Evolutionary conservation across 1,284 basidiomycete species (phyloP), one percentile per base, ranked within the genome.

Genomic region (Cutaneotrichosporon sp.): DNA sequence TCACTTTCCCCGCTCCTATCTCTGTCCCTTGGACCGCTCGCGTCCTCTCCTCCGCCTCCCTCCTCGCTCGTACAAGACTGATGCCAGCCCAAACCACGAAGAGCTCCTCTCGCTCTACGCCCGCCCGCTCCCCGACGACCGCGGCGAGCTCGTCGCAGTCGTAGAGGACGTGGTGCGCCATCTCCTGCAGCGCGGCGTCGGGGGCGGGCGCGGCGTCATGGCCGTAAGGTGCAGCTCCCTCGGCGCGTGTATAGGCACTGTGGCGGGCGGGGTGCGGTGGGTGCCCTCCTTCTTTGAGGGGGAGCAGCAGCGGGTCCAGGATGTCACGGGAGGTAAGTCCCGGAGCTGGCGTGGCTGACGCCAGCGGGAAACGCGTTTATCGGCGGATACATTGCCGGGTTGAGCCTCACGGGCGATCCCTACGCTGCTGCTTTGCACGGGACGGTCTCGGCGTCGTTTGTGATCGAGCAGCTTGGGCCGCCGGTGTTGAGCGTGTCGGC

Each of bases 361-460:
- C 74, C 74, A 70, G 77, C 74, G 4, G 75, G 77, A 9, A 77
- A 77, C 57, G 66, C 72, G 2, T 79, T 73, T 54, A 58, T 79
- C 7, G 77, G 77, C n/a, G 77, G 77, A 18, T 75, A 66, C 47
- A 64, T 73, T 5, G 75, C 75, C 14, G 77, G 77, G 4, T 54
- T 77, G 14, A 56, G 56, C 16, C 42, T 71, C 2, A 63, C 71
- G 1, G 70, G 70, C 20, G 69, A 78, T 60, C 61, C 71, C 4
- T 77, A 73, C 55, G 66, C 72, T 53, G 76, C 76, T 11, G 60
- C 66, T 1, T 56, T 75, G 18, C 74, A 75, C 67, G 77, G 58
- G 8, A 72, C 70, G 9, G 69, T 77, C 33, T 73, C 77, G 1
- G 67, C 75, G 2, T 79, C 77, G 13, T 79, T 76, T 54, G 66